Base-by-base conservation (phyloP, 179 eudicot genomes). In the Pouteria campechiana region DNA sequence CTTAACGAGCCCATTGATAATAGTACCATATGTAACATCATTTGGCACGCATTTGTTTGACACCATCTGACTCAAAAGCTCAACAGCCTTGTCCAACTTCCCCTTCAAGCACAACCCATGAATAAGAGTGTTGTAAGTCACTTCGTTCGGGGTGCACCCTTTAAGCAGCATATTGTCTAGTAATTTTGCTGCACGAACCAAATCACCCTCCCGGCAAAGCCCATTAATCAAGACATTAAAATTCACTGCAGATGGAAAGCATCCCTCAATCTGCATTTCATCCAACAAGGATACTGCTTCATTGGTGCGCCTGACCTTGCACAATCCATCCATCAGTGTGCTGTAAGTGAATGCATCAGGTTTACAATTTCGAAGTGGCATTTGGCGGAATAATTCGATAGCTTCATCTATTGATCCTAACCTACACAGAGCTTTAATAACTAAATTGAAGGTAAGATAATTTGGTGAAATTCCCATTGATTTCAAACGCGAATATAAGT, bases 211-310 rank as follows among this genome's bases (percentile, higher is more conserved):
- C 67, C 67, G 81, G 46, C 98, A 90, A 28, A 90, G 63, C 45
- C 79, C 98, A 57, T 70, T 70, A 39, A 90, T 79, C 41, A 90
- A 52, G 7, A 77, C 79, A 63, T 90, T 90, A 64, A 76, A 90
- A 0, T 81, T 69, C 20, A 62, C 70, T 0, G 74, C 50, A 52
- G 17, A 72, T 0, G 98, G 98, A 60, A 51, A 60, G 42, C 93
- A 79, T 3, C 95, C 98, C 59, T 90, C 95, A 29, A 79, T 51
- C 46, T 81, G 98, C 98, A 90, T 90, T 69, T 90, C 98, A 70
- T 90, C 98, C 62, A 90, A 67, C 67, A 90, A 58, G 2, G 69
- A 60, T 30, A 86, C 83, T 0, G 90, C 95, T 46, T 90, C 95
- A 31, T 90, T 82, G 41, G 79, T 74, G 35, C 95, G 74, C 41